Evolutionary conservation across 163 green algal genomes (phyloP).

Genomic region (Picocystis sp.): DNA sequence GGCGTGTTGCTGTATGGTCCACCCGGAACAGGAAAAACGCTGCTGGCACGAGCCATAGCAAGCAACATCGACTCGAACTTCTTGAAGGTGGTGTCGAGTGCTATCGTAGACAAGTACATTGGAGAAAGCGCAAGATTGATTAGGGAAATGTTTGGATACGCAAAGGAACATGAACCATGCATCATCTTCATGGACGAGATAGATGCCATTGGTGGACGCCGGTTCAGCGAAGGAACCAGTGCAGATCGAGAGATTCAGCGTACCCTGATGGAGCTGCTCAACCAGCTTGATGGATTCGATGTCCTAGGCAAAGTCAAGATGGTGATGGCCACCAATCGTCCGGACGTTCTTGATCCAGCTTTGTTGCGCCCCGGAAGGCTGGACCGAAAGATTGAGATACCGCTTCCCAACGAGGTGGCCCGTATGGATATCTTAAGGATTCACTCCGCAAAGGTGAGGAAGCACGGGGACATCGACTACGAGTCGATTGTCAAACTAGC

Average conservation of each 20-base stretch:
- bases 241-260: slow-evolving; percentile 98
- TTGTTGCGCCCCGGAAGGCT: slow-evolving; percentile 76
- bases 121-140: slow-evolving; percentile 77
- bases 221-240: slow-evolving; percentile 87
- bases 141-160: slow-evolving; percentile 93
- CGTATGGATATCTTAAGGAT: slow-evolving; percentile 98
- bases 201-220: slow-evolving; percentile 88
- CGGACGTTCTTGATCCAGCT: slow-evolving; percentile 76
- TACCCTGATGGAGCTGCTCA: slow-evolving; percentile 98
- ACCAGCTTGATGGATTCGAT: slow-evolving; percentile 92
- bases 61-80: slow-evolving; percentile 99
- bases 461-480: slow-evolving; percentile 99
- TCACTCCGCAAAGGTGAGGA: slow-evolving; percentile 76
- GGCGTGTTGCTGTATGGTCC: slow-evolving; percentile 94
- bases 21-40: slow-evolving; percentile 88
- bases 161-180: slow-evolving; percentile 87
- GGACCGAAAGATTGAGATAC: slow-evolving; percentile 97
- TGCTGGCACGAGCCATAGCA: slow-evolving; percentile 91
- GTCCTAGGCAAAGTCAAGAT: slow-evolving; percentile 69
- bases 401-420: slow-evolving; percentile 88
- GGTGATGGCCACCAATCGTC: slow-evolving; percentile 40
- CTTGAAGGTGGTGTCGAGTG: slow-evolving; percentile 90
- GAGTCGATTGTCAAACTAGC: slow-evolving; percentile 89
- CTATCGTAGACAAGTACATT: slow-evolving; percentile 99
- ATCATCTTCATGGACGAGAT: slow-evolving; percentile 99